Base-by-base conservation (phyloP, 768 basidiomycete species). In the Suillus clintonianus region DNA sequence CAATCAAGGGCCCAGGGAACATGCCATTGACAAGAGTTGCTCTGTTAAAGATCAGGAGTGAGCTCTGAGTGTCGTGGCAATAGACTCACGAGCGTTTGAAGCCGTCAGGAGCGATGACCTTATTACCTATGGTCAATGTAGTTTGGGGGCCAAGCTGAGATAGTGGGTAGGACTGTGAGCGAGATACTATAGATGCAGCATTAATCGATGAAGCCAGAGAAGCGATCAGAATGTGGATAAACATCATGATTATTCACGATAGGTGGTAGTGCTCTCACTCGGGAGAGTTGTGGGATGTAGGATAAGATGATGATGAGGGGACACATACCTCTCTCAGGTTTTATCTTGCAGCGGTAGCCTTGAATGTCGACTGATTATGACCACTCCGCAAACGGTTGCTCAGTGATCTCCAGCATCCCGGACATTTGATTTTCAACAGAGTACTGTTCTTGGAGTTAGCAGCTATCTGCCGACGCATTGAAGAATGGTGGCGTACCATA, bases 31-130 rank as follows among this genome's bases (percentile, higher is more conserved):
- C 79, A 19, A 85, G 72, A 8, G 81, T 78, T 13, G 82, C 64
- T 32, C 82, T 82, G 32, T 34, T 9, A 7, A 22, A n/a, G 8
- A 45, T 65, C n/a, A 62, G 27, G 13, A n/a, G 36, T 27, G 22
- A 51, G 15, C 61, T 15, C 22, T 19, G 30, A 24, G 17, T 27
- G 19, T 36, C 30, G 11, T 62, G 14, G 37, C 15, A 1, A 56
- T 17, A 14, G 19, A 74, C 81, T 59, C 39, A 80, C 80, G 78
- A 74, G 72, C 66, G 67, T 19, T 60, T 62, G 62, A 80, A 84
- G 19, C 84, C 83, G 71, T 85, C 85, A 5, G 85, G 84, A 27
- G 81, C 62, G 62, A 85, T 78, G 34, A 67, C 55, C 41, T 70
- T 70, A 66, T 83, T 84, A 9, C 72, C 70, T 50, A 85, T 73